Percentiles rank a stretch among this genome's conserved stretches.
Evolutionary conservation across 169 alveolate genomes (phyloP).

Genomic region (Cryptosporidium bovis): DNA sequence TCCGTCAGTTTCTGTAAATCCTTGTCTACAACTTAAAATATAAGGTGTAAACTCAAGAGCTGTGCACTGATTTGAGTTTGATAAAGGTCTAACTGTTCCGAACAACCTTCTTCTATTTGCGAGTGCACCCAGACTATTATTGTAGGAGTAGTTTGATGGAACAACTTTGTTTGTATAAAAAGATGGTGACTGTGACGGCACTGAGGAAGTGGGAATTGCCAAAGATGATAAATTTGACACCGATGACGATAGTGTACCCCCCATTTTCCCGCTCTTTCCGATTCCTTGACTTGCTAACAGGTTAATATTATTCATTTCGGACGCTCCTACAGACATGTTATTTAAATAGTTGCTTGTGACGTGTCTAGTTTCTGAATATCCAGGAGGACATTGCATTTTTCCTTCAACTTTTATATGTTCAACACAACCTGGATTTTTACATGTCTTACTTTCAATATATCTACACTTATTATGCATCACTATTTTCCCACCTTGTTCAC

Average conservation of each 20-base stretch:
- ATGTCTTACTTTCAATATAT: slow-evolving; percentile 21
- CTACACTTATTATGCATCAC: slow-evolving; percentile 52
- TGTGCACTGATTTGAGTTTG: slow-evolving; percentile 49
- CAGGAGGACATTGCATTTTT: slow-evolving; percentile 72
- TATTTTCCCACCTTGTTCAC: slow-evolving; percentile 42
- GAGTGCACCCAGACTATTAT: neutral
- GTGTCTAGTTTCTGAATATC: slow-evolving; percentile 41
- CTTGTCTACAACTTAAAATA: slow-evolving; percentile 40
- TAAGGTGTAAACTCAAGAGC: slow-evolving; percentile 70
- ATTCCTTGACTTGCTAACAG: neutral
- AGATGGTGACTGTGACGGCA: neutral
- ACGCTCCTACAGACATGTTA: neutral
- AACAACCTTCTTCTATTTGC: slow-evolving; percentile 16
- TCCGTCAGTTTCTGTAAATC: slow-evolving; percentile 52
- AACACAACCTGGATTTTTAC: slow-evolving; percentile 35
- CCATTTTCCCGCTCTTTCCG: neutral
- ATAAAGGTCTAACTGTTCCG: slow-evolving; percentile 57
- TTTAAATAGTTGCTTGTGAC: neutral
- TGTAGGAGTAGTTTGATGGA: neutral
- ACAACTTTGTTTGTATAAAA: neutral
- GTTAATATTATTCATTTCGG: neutral
- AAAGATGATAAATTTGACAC: neutral
- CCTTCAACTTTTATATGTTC: slow-evolving; percentile 39
- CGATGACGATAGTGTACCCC: neutral
- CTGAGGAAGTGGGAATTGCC: neutral